Evolutionary conservation across 1,284 basidiomycete species (phyloP), one percentile per base, ranked within the genome.

Genomic region (Spongiforma sp.): DNA sequence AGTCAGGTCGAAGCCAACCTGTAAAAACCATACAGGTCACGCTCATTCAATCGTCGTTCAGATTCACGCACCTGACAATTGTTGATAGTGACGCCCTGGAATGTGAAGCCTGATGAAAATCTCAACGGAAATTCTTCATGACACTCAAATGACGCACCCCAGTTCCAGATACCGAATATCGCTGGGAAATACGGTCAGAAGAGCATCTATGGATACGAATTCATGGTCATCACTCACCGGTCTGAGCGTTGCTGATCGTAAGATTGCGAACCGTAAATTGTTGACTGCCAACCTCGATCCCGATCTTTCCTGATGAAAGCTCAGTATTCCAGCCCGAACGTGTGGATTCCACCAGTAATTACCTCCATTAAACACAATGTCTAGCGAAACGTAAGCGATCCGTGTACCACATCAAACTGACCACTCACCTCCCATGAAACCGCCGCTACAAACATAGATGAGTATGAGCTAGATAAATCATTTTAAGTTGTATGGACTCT

Each of bases 351-450:
- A n/a, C n/a, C n/a, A n/a, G n/a, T n/a, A n/a, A 60, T 56, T 54
- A 76, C 74, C 85, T 66, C 84, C 84, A 57, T 84, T 84, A 75
- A 86, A 84, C 41, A 84, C 72, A 28, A 88, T 76, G 67, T 87
- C 84, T 84, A 34, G 53, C 43, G 39, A 33, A n/a, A 37, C 26
- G 17, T 37, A 54, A 4, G 53, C 32, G n/a, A 12, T 33, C 12
- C 67, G 21, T 72, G 61, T 52, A 59, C 5, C 21, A 3, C 26
- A 36, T n/a, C 2, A 39, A 12, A 11, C 17, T 54, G 12, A 26
- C 43, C 21, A 67, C 65, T 50, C 69, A 84, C 83, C 83, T 60
- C 86, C 82, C 85, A 89, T 86, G 70, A 84, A 86, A 7, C 87
- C 87, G 53, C 87, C 87, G 57, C 83, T 75, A 75, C 41, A 11